Conservation (phyloP, 2,329 filamentous ascomycete genomes). For the Penicillium glabrum region DNA sequence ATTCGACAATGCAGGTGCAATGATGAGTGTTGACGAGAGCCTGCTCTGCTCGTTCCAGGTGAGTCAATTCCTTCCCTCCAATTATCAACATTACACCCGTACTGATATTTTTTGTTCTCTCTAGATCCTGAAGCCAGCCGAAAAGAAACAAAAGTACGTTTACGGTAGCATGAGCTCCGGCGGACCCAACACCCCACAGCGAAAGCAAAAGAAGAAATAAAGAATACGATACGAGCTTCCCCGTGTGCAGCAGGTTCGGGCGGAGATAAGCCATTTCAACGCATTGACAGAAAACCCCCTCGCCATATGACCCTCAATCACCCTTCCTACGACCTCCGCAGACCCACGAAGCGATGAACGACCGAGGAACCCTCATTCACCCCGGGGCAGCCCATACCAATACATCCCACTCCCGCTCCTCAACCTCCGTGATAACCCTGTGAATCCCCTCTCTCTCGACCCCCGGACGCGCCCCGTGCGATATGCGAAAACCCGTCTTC, state of each 20-base stretch:
- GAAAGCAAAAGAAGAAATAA: constrained; percentile 70
- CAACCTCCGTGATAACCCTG: constrained; percentile 12
- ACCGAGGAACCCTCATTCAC: constrained; percentile 22
- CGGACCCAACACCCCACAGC: constrained; percentile 68
- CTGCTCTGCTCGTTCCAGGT: constrained; percentile 99
- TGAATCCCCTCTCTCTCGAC: constrained; percentile 9
- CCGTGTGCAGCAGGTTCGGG: constrained; percentile 85
- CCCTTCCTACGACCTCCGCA: constrained; percentile 18
- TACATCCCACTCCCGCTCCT: constrained; percentile 12
- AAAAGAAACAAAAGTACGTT: constrained; percentile 99
- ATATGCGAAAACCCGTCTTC: constrained; percentile 19
- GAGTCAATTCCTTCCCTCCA: constrained; percentile 21
- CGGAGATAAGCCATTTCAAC: constrained; percentile 68
- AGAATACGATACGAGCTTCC: constrained; percentile 70
- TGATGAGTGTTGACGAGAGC: constrained; percentile 99
- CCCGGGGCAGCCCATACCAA: constrained; percentile 14
- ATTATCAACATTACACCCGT: not conserved
- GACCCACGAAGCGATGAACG: constrained; percentile 29
- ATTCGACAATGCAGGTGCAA: constrained; percentile 98
- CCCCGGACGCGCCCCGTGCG: constrained; percentile 13
- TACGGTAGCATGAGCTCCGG: constrained; percentile 69
- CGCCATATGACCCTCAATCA: constrained; percentile 29
- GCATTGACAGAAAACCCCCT: constrained; percentile 26
- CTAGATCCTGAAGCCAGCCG: constrained; percentile 96
- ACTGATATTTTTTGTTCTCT: constrained; percentile 14